Evolutionary conservation across 768 basidiomycete genomes (phyloP).

Genomic region (Rhodotorula graminis): DNA sequence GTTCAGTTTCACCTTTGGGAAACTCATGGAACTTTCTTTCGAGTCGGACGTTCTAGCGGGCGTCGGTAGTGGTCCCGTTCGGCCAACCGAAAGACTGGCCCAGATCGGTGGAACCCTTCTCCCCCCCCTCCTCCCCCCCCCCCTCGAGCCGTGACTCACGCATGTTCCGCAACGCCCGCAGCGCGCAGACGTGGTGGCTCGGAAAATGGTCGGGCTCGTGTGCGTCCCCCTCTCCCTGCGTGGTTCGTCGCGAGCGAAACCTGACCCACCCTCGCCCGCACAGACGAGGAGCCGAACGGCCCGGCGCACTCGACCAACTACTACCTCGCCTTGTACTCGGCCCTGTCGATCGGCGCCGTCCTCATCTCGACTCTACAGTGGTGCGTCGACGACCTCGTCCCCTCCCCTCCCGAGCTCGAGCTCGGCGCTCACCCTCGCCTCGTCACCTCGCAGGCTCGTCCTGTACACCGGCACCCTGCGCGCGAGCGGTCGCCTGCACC

Average conservation of each 20-base stretch:
- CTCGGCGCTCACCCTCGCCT: background rate
- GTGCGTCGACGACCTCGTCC: background rate
- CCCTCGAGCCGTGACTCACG: no score
- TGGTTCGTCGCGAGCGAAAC: no score
- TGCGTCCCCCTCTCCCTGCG: slow-evolving; percentile 2
- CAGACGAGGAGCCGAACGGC: slow-evolving; percentile 10
- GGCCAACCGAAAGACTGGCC: no score
- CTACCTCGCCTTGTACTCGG: slow-evolving; percentile 40
- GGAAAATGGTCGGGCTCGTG: slow-evolving; percentile 32
- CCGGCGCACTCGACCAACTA: slow-evolving; percentile 23
- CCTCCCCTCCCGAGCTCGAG: background rate
- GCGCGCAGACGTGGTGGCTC: slow-evolving; percentile 38
- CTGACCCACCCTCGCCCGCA: background rate
- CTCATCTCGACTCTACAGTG: slow-evolving; percentile 36
- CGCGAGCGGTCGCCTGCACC: slow-evolving; percentile 30
- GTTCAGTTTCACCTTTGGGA: no score
- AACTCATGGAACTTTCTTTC: no score
- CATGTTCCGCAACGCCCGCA: no score
- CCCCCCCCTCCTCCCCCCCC: no score
- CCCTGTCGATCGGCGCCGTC: slow-evolving; percentile 33
- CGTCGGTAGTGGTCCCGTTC: no score
- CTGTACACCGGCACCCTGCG: slow-evolving; percentile 40
- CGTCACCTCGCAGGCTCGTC: slow-evolving; percentile 23
- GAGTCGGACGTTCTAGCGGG: no score
- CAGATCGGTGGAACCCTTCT: no score